phyloP scores from a whole-genome alignment of 352 stramenopile genomes.

The Globisporangium splendens region DNA sequence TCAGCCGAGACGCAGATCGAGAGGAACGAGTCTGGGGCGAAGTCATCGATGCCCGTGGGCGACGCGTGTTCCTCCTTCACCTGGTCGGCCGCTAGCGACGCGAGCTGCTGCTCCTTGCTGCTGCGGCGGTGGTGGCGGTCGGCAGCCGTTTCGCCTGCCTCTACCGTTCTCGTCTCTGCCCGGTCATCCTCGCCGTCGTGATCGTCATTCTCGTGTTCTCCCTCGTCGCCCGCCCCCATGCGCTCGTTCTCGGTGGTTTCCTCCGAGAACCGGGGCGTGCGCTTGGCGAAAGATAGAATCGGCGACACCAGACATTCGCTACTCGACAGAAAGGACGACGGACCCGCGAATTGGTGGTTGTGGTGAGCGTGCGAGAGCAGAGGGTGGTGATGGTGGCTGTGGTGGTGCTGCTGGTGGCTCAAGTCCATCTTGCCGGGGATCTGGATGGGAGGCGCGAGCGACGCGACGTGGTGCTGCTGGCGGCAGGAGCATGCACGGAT shows the following conservation, averaged over 20 bases:
- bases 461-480: slow-evolving; percentile 6
- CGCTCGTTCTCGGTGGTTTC: not conserved
- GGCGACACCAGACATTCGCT: slow-evolving; percentile 22
- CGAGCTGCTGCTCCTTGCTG: slow-evolving; percentile 12
- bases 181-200: not conserved
- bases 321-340: slow-evolving; percentile 21
- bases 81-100: not conserved
- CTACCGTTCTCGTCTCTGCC: not conserved
- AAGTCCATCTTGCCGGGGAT: slow-evolving; percentile 29
- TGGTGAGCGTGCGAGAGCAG: not conserved
- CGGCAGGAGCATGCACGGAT: slow-evolving; percentile 1
- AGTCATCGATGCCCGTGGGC: slow-evolving; percentile 61
- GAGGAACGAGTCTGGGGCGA: slow-evolving; percentile 51
- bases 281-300: slow-evolving; percentile 27
- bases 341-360: not conserved
- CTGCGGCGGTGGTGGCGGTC: slow-evolving; percentile 2
- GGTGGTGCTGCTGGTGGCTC: slow-evolving; percentile 1
- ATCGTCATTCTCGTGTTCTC: not conserved
- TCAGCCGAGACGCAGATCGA: slow-evolving; percentile 27
- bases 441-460: slow-evolving; percentile 40
- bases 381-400: no score
- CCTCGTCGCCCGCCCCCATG: not conserved
- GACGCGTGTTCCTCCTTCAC: slow-evolving; percentile 35
- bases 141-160: not conserved
- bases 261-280: slow-evolving; percentile 4